Conservation (phyloP, 2,329 filamentous ascomycete species). For the Cercospora beticola region DNA sequence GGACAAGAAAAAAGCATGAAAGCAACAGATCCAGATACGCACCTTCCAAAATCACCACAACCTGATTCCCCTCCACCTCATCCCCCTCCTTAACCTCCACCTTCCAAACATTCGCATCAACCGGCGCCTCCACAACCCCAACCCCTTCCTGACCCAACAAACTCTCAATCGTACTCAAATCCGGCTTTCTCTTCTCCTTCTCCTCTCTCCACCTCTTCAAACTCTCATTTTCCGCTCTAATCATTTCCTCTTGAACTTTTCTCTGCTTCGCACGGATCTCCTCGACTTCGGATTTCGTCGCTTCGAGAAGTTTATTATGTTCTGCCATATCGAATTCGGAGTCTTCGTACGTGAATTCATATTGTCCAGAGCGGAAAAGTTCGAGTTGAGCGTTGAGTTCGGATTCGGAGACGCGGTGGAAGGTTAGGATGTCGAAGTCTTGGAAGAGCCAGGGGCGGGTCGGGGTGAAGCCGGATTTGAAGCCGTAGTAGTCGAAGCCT, state of each 20-base stretch:
- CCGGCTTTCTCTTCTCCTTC: conserved; percentile 46
- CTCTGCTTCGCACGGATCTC: conserved; percentile 49
- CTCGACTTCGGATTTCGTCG: conserved; percentile 50
- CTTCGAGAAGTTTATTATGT: conserved; percentile 52
- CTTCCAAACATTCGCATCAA: conserved; percentile 49
- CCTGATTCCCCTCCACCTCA: conserved; percentile 36
- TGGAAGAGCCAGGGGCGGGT: conserved; percentile 56
- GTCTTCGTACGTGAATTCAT: conserved; percentile 53
- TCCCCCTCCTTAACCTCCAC: conserved; percentile 43
- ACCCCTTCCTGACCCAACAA: conserved; percentile 45
- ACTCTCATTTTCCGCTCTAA: conserved; percentile 49
- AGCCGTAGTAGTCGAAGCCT: conserved; percentile 55
- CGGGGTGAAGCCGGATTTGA: conserved; percentile 50
- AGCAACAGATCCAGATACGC: background rate
- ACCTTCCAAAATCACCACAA: conserved; percentile 44
- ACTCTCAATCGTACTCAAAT: conserved; percentile 51
- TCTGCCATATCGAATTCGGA: conserved; percentile 56
- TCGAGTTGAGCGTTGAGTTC: conserved; percentile 53
- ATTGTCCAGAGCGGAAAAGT: conserved; percentile 52
- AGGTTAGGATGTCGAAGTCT: conserved; percentile 58
- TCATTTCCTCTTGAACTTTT: conserved; percentile 50
- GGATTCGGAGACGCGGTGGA: conserved; percentile 53
- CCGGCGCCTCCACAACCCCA: conserved; percentile 43
- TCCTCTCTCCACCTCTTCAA: conserved; percentile 46
- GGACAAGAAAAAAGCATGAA: background rate